Evolutionary conservation across 1,139 yeast species (phyloP).

Genomic region (Hansenula lynferdii): DNA sequence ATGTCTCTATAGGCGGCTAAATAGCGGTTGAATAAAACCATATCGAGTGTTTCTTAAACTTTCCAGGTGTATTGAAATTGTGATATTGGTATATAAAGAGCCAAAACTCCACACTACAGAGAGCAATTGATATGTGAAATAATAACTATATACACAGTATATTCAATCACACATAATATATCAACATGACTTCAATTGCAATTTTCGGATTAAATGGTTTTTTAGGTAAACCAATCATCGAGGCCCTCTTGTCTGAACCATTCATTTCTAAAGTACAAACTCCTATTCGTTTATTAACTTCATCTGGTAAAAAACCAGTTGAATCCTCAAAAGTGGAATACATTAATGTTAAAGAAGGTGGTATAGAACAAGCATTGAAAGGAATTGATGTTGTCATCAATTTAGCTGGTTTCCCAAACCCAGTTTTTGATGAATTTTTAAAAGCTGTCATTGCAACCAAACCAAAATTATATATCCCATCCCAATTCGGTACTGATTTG

Average conservation of each 20-base stretch:
- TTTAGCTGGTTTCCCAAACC: slow-evolving; percentile 27
- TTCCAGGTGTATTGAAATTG: too few relatives aligned
- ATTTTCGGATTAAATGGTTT: slow-evolving; percentile 49
- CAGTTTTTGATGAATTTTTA: slow-evolving; percentile 27
- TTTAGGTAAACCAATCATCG: slow-evolving; percentile 43
- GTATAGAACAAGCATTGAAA: slow-evolving; percentile 32
- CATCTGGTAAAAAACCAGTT: slow-evolving; percentile 33
- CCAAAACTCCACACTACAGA: too few relatives aligned
- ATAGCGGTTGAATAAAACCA: too few relatives aligned
- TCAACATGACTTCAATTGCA: slow-evolving; percentile 34
- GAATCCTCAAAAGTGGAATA: slow-evolving; percentile 39
- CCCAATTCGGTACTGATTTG: slow-evolving; percentile 54
- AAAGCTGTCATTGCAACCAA: slow-evolving; percentile 36
- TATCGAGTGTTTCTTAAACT: too few relatives aligned
- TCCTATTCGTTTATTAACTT: slow-evolving; percentile 50
- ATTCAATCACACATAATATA: slow-evolving; percentile 47
- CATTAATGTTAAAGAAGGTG: slow-evolving; percentile 30
- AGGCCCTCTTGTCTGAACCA: slow-evolving; percentile 38
- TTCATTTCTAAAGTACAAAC: slow-evolving; percentile 39
- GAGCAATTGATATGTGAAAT: too few relatives aligned
- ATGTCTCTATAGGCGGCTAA: too few relatives aligned
- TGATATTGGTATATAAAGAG: too few relatives aligned
- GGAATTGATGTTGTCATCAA: slow-evolving; percentile 51
- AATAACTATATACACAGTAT: slow-evolving; percentile 40
- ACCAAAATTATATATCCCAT: slow-evolving; percentile 54